Evolutionary conservation across 1,284 basidiomycete species (phyloP).

Genomic region (Moesziomyces antarcticus): DNA sequence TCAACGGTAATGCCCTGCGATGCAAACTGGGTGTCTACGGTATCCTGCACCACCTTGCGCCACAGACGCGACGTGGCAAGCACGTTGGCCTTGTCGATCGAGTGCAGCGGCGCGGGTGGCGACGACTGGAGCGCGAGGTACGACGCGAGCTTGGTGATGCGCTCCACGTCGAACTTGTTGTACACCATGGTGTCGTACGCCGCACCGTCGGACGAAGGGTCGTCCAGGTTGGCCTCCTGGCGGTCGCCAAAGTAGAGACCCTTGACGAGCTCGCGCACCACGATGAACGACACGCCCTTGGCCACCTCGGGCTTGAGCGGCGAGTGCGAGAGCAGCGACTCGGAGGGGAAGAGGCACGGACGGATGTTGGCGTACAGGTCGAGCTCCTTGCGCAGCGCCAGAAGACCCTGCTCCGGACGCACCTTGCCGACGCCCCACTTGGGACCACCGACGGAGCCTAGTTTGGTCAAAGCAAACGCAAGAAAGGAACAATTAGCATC

Average conservation of each 20-base stretch:
- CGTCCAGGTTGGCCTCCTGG: conserved; percentile 77
- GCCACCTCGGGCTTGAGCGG: conserved; percentile 90
- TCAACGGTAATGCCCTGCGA: conserved; percentile 59
- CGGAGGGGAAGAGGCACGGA: conserved; percentile 92
- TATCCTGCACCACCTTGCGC: conserved; percentile 74
- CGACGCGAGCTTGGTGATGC: conserved; percentile 94
- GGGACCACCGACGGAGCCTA: conserved; percentile 95
- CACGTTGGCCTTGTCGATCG: conserved; percentile 99
- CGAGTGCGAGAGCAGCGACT: conserved; percentile 87
- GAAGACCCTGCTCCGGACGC: conserved; percentile 93
- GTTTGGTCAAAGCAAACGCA: neutral
- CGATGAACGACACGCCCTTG: conserved; percentile 88
- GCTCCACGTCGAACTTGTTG: conserved; percentile 87
- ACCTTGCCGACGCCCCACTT: conserved; percentile 95
- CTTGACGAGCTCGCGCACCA: conserved; percentile 84
- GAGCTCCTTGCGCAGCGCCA: conserved; percentile 89
- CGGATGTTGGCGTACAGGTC: conserved; percentile 98
- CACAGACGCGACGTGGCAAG: conserved; percentile 93
- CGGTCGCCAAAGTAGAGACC: conserved; percentile 84
- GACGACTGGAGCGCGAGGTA: conserved; percentile 83
- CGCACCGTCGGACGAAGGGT: conserved; percentile 58
- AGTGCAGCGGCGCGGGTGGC: conserved; percentile 89
- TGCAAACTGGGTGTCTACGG: conserved; percentile 61
- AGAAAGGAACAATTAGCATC: conserved; percentile 76
- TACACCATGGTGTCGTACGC: conserved; percentile 79